Evolutionary conservation across 495 filamentous ascomycete genomes (phyloP).

Genomic region (Penicillium ucsense): DNA sequence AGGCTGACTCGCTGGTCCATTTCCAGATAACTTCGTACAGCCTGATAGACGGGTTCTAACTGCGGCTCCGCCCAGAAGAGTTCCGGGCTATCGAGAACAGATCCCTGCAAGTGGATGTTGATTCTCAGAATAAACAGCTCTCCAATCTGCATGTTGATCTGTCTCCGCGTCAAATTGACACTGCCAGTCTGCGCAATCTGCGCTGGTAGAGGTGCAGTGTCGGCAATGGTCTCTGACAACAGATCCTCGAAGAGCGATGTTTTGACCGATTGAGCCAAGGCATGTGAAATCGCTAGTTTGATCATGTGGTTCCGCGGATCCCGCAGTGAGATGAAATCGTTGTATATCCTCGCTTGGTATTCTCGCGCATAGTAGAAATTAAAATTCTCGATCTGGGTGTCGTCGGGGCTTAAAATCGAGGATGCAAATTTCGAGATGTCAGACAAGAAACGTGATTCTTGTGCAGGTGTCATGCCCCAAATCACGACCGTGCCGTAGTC

Average conservation of each 20-base stretch:
- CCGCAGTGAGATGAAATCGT: slow-evolving; percentile 90
- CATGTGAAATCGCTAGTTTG: slow-evolving; percentile 93
- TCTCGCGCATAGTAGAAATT: slow-evolving; percentile 98
- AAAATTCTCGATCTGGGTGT: slow-evolving; percentile 92
- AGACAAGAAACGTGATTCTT: slow-evolving; percentile 82
- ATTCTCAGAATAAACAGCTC: slow-evolving; percentile 95
- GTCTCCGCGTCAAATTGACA: slow-evolving; percentile 66
- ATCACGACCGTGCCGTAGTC: slow-evolving; percentile 99
- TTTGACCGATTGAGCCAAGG: slow-evolving; percentile 85
- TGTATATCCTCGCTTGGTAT: slow-evolving; percentile 97
- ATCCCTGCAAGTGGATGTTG: slow-evolving; percentile 95
- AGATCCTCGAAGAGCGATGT: slow-evolving; percentile 97
- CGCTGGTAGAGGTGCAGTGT: slow-evolving; percentile 79
- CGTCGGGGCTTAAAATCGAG: slow-evolving; percentile 77
- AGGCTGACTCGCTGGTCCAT: slow-evolving; percentile 94
- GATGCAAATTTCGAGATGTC: slow-evolving; percentile 93
- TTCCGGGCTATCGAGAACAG: slow-evolving; percentile 93
- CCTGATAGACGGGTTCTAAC: slow-evolving; percentile 89
- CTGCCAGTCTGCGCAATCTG: slow-evolving; percentile 88
- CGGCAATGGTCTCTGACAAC: slow-evolving; percentile 83
- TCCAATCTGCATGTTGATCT: slow-evolving; percentile 98
- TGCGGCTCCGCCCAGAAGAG: slow-evolving; percentile 98
- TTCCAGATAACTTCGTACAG: slow-evolving; percentile 88
- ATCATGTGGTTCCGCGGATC: slow-evolving; percentile 96
- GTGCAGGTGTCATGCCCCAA: slow-evolving; percentile 84